Evolutionary conservation across 108 stramenopile genomes (phyloP).

Genomic region (Skeletonema potamos): DNA sequence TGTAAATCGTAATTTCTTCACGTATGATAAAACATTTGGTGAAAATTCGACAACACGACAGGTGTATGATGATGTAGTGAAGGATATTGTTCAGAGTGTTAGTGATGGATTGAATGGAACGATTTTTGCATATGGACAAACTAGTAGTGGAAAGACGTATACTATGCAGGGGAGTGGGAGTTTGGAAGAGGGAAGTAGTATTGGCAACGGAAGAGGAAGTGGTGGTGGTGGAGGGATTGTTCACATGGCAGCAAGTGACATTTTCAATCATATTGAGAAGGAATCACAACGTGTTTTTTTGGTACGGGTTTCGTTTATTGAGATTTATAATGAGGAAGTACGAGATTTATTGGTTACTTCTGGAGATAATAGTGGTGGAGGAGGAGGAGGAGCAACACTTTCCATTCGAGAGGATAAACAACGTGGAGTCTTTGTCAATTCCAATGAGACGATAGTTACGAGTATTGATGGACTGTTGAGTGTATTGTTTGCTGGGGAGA

Average conservation of each 20-base stretch:
- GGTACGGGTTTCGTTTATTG: constrained; percentile 93
- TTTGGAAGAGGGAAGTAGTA: constrained; percentile 55
- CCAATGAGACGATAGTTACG: constrained; percentile 79
- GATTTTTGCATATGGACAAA: constrained; percentile 96
- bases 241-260: constrained; percentile 85
- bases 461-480: constrained; percentile 76
- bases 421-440: constrained; percentile 95
- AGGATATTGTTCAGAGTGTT: constrained; percentile 85
- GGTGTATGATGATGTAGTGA: constrained; percentile 89
- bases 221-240: constrained; percentile 63
- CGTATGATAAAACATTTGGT: constrained; percentile 92
- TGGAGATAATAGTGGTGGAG: constrained; percentile 15
- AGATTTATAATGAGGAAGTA: constrained; percentile 99
- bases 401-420: constrained; percentile 92
- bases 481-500: constrained; percentile 83
- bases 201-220: constrained; percentile 44
- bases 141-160: constrained; percentile 89
- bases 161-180: constrained; percentile 91
- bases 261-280: constrained; percentile 70
- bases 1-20: constrained; percentile 83
- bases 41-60: constrained; percentile 73
- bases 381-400: constrained; percentile 17
- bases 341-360: constrained; percentile 83
- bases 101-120: constrained; percentile 96
- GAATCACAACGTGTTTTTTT: constrained; percentile 72